phyloP scores from a whole-genome alignment of 768 basidiomycete genomes.

The Leucocoprinus birnbaumii region DNA sequence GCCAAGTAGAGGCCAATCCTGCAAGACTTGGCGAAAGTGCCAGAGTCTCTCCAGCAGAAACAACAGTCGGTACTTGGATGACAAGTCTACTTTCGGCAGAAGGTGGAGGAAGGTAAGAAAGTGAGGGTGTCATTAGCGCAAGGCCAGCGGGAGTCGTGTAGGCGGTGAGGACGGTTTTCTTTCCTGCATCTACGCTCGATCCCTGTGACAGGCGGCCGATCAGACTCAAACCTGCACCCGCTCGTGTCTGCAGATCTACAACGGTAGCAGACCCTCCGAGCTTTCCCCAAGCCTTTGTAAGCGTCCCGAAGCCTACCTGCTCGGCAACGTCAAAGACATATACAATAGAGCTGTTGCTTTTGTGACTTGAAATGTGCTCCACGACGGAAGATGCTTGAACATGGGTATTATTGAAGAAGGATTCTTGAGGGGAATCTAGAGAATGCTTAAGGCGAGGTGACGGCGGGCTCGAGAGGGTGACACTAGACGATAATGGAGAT shows the following conservation, averaged over 20 bases:
- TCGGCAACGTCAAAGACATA: slow-evolving; percentile 84
- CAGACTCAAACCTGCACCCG: slow-evolving; percentile 80
- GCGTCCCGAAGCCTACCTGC: slow-evolving; percentile 76
- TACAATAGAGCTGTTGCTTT: slow-evolving; percentile 57
- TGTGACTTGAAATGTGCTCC: slow-evolving; percentile 64
- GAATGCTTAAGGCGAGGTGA: slow-evolving; percentile 27
- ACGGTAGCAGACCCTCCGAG: slow-evolving; percentile 47
- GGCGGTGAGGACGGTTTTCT: slow-evolving; percentile 63
- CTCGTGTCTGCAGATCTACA: slow-evolving; percentile 73
- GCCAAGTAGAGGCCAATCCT: slow-evolving; percentile 55
- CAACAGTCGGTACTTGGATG: slow-evolving; percentile 79
- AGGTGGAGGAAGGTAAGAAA: slow-evolving; percentile 68
- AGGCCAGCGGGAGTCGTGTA: slow-evolving; percentile 86
- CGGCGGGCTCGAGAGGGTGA: slow-evolving; percentile 36
- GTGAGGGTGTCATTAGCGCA: slow-evolving; percentile 76
- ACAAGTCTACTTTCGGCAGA: slow-evolving; percentile 65
- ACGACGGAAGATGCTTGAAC: slow-evolving; percentile 60
- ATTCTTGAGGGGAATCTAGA: slow-evolving; percentile 20
- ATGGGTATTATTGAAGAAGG: slow-evolving; percentile 38
- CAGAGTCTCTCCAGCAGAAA: slow-evolving; percentile 61
- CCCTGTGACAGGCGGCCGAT: slow-evolving; percentile 80
- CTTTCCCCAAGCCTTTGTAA: slow-evolving; percentile 65
- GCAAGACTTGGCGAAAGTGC: slow-evolving; percentile 77
- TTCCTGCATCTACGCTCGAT: slow-evolving; percentile 63
- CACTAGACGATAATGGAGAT: slow-evolving; percentile 37